Evolutionary conservation across 2,329 filamentous ascomycete genomes (phyloP).

Genomic region (Arthrobotrys musiformis): DNA sequence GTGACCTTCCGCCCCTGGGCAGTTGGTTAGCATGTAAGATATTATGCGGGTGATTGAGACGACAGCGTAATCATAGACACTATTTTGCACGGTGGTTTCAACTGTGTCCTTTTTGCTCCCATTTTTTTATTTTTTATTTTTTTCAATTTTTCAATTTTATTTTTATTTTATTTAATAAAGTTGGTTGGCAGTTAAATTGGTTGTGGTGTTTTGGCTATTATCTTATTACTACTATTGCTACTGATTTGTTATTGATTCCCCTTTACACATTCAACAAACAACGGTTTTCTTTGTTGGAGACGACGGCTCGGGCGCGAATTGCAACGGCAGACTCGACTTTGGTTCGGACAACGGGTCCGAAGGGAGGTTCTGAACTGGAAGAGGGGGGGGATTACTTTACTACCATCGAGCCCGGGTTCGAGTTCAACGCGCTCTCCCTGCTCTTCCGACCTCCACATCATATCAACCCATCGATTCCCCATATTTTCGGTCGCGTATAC

Average conservation of each 20-base stretch:
- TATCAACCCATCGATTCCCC: too few species aligned
- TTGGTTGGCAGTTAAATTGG: not conserved
- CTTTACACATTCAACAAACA: too few species aligned
- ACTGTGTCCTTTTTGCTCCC: not conserved
- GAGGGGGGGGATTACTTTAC: not conserved
- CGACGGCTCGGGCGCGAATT: not conserved
- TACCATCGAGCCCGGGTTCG: too few species aligned
- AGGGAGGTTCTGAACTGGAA: not conserved
- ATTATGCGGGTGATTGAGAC: conserved; percentile 42
- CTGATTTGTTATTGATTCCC: not conserved
- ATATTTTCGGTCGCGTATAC: too few species aligned
- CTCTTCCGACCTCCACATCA: too few species aligned
- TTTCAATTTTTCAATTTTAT: not conserved
- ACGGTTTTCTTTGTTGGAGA: not conserved
- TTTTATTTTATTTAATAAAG: too few species aligned
- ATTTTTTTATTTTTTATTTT: not conserved
- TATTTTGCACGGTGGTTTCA: not conserved
- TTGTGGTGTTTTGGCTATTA: not conserved
- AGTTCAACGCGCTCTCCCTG: too few species aligned
- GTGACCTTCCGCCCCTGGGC: conserved; percentile 1
- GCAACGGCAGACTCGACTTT: not conserved
- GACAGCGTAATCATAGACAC: not conserved
- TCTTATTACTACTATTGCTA: not conserved
- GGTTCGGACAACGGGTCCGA: not conserved
- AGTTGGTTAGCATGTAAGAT: conserved; percentile 3